phyloP scores from a whole-genome alignment of 139 green algal genomes.

The Chlorella vulgaris region DNA sequence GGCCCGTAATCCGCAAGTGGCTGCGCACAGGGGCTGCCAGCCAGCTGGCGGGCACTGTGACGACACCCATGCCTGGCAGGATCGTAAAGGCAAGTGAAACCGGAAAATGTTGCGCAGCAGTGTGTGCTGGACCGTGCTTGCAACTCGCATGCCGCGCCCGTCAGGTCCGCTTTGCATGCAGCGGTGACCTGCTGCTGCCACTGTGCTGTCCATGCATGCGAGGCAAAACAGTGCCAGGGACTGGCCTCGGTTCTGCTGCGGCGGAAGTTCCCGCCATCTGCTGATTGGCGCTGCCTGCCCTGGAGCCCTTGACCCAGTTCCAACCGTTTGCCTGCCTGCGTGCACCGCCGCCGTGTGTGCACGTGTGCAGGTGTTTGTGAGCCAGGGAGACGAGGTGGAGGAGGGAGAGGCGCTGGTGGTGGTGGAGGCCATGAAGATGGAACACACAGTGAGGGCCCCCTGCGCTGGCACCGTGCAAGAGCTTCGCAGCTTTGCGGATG shows the following conservation, averaged over 20 bases:
- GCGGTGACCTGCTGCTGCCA: neutral
- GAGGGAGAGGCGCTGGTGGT: conserved; percentile 59
- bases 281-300: too few relatives aligned
- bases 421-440: conserved; percentile 91
- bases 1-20: conserved; percentile 49
- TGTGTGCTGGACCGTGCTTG: neutral
- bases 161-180: too few relatives aligned
- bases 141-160: too few relatives aligned
- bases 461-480: conserved; percentile 33
- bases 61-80: conserved; percentile 75
- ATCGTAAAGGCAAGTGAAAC: conserved; percentile 55
- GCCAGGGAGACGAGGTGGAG: conserved; percentile 28
- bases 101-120: conserved; percentile 4
- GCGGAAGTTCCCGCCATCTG: too few relatives aligned
- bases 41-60: conserved; percentile 42
- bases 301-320: too few relatives aligned
- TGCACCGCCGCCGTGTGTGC: too few relatives aligned
- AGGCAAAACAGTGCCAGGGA: too few relatives aligned
- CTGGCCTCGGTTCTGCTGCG: too few relatives aligned
- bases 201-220: neutral
- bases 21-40: conserved; percentile 33
- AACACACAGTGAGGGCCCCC: conserved; percentile 49
- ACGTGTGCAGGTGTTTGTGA: conserved; percentile 39
- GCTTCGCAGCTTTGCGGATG: conserved; percentile 31
- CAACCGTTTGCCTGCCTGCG: neutral